Percentiles rank a stretch among this genome's conserved stretches.
These are phyloP conservation scores for Solanum verrucosum DNA, from an alignment of 257 asterid species.

Conservation along the genomic window DNA sequence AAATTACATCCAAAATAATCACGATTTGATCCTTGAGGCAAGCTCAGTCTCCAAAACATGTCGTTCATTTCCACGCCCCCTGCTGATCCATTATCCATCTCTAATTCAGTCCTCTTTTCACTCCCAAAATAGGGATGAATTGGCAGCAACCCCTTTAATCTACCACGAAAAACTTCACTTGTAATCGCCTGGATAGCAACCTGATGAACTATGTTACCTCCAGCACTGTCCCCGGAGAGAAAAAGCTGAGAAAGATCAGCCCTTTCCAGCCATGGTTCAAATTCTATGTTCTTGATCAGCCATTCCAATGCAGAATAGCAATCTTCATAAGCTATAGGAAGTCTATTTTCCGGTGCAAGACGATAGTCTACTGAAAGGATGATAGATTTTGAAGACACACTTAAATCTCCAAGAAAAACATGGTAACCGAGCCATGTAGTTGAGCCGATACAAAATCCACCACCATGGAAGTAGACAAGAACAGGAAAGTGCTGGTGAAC, in stretches of 20 bases:
- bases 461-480: slow-evolving; percentile 79
- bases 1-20: slow-evolving; percentile 58
- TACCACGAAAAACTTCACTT: background rate
- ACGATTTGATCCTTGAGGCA: slow-evolving; percentile 51
- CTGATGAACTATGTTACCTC: slow-evolving; percentile 72
- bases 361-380: slow-evolving; percentile 68
- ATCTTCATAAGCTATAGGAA: slow-evolving; percentile 64
- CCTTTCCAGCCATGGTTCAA: slow-evolving; percentile 38
- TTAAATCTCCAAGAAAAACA: slow-evolving; percentile 45
- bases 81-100: slow-evolving; percentile 27
- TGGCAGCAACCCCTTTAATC: slow-evolving; percentile 43
- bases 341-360: slow-evolving; percentile 75
- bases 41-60: slow-evolving; percentile 67
- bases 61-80: slow-evolving; percentile 43
- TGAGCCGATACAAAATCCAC: slow-evolving; percentile 79
- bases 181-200: slow-evolving; percentile 20
- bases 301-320: slow-evolving; percentile 47
- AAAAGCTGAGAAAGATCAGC: slow-evolving; percentile 46
- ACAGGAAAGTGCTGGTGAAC: slow-evolving; percentile 20
- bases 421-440: slow-evolving; percentile 75
- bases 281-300: slow-evolving; percentile 10
- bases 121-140: slow-evolving; percentile 80
- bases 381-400: slow-evolving; percentile 31
- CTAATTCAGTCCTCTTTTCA: slow-evolving; percentile 38
- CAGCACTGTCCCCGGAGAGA: slow-evolving; percentile 78